Percentiles rank a stretch among this genome's conserved stretches.
Conservation (phyloP, 139 green algal species). For the Chlamydomonas sp. region DNA sequence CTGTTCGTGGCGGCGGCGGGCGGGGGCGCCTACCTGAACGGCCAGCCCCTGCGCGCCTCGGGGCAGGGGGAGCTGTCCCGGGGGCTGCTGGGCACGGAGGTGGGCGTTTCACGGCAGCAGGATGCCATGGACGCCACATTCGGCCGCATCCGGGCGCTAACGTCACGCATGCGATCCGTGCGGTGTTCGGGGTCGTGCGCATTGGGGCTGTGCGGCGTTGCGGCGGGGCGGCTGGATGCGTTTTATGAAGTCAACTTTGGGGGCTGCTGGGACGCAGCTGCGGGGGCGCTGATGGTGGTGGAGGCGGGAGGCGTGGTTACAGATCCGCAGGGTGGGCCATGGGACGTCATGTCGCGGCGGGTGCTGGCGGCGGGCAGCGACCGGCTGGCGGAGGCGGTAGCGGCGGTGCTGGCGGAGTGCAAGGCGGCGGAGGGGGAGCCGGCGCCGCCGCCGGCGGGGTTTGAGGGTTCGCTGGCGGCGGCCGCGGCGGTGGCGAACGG, state of each 20-base stretch:
- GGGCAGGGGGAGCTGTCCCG: constrained; percentile 57
- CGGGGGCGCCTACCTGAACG: constrained; percentile 84
- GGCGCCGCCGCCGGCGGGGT: background rate
- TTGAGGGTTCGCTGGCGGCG: background rate
- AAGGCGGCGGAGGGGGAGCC: constrained; percentile 40
- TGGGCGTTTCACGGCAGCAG: constrained; percentile 72
- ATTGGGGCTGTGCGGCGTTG: constrained; percentile 85
- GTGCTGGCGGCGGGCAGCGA: constrained; percentile 77
- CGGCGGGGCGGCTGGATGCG: constrained; percentile 86
- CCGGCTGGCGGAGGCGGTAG: constrained; percentile 54
- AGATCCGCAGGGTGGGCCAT: constrained; percentile 82
- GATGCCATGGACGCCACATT: constrained; percentile 81
- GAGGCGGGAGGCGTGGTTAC: constrained; percentile 87
- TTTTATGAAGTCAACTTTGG: constrained; percentile 97
- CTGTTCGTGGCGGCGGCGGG: constrained; percentile 74
- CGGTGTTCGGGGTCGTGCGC: constrained; percentile 93
- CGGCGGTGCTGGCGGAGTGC: constrained; percentile 51
- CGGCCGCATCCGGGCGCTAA: constrained; percentile 69
- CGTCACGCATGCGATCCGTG: constrained; percentile 62
- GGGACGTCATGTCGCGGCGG: constrained; percentile 80
- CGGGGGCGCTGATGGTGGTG: constrained; percentile 54
- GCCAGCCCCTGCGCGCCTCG: constrained; percentile 70
- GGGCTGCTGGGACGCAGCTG: constrained; percentile 84
- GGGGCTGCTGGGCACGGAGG: constrained; percentile 90
- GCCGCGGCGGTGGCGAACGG: background rate